These are phyloP conservation scores for Fraxinus cuspidata DNA, from an alignment of 257 asterid species.

Conservation along the genomic window DNA sequence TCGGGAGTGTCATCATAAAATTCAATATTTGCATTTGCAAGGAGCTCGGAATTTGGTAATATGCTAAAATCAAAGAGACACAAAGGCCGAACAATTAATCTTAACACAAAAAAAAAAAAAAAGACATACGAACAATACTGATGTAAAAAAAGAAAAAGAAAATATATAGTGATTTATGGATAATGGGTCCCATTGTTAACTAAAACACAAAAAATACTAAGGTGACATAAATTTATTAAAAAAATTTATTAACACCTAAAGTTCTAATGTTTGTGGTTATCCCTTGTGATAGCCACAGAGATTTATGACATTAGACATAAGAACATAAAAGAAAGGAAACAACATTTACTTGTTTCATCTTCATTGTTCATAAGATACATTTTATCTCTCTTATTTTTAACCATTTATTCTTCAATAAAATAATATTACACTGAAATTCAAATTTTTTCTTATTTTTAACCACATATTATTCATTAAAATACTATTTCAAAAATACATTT, in stretches of 20 bases:
- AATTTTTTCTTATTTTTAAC: no score
- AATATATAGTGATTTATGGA: constrained; percentile 40
- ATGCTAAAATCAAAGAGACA: constrained; percentile 40
- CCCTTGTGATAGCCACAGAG: not conserved
- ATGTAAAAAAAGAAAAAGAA: not conserved
- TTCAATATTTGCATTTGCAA: constrained; percentile 26
- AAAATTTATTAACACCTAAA: not conserved
- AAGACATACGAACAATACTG: constrained; percentile 62
- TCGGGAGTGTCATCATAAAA: constrained; percentile 23
- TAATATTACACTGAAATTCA: no score
- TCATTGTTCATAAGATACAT: no score
- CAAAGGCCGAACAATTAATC: constrained; percentile 45
- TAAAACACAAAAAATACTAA: constrained; percentile 15
- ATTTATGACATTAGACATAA: constrained; percentile 5
- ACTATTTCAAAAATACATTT: no score
- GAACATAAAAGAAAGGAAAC: not conserved
- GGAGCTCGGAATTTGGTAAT: constrained; percentile 48
- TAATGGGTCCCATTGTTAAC: constrained; percentile 45
- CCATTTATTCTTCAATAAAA: no score
- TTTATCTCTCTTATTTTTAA: no score
- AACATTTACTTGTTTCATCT: not conserved
- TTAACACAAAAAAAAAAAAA: constrained; percentile 59
- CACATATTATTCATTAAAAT: no score
- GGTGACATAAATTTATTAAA: not conserved
- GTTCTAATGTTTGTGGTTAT: constrained; percentile 22